A percentile compares a stretch with the other conserved stretches of the same genome.
Evolutionary conservation across 371 early-diverging fungal species (phyloP).

Genomic region (Dichotomocladium elegans): DNA sequence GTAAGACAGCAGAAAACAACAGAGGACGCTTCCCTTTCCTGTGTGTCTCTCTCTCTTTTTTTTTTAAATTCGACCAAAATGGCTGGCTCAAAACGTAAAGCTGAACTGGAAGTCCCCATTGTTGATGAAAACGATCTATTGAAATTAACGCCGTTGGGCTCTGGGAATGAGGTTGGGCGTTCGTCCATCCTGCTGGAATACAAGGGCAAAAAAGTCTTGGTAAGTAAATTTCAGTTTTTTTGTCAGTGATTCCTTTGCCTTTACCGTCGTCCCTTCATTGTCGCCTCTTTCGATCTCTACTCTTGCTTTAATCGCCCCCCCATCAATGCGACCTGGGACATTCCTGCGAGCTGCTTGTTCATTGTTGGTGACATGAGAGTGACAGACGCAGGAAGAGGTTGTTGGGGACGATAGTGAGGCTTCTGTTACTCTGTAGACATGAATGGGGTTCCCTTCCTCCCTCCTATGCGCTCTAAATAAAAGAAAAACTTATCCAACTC

Average conservation of each 20-base stretch:
- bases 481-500: slow-evolving; percentile 3
- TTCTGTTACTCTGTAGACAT: too few species aligned
- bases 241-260: slow-evolving; percentile 5
- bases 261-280: not conserved
- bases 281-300: not conserved
- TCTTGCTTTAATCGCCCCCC: not conserved
- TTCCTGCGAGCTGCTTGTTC: not conserved
- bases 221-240: too few species aligned
- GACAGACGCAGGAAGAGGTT: too few species aligned
- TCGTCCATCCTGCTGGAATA: slow-evolving; percentile 96
- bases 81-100: slow-evolving; percentile 45
- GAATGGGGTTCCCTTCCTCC: too few species aligned
- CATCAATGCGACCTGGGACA: not conserved
- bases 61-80: slow-evolving; percentile 10
- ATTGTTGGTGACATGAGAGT: not conserved
- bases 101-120: slow-evolving; percentile 47
- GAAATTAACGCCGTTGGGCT: slow-evolving; percentile 95
- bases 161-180: slow-evolving; percentile 99
- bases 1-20: too few species aligned
- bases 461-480: slow-evolving; percentile 1
- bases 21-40: too few species aligned
- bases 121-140: slow-evolving; percentile 68
- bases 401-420: not conserved
- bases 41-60: not conserved
- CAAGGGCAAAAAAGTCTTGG: slow-evolving; percentile 95